Base-by-base conservation (phyloP, 148 eudicot species). In the Chenopodium quinoa region DNA sequence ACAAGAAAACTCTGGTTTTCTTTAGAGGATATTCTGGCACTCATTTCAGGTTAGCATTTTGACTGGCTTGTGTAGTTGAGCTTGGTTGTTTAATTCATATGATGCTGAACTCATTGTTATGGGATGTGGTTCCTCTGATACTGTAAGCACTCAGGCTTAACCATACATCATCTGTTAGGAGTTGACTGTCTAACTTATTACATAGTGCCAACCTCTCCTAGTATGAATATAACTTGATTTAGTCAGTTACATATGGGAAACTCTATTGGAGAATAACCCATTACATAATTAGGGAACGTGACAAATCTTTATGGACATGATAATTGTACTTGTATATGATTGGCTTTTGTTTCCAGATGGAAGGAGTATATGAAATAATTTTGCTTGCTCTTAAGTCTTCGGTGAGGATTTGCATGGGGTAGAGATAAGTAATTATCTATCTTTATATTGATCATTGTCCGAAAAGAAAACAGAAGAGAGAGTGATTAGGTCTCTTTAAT, bases 1-100 rank as follows among this genome's bases (percentile, higher is more conserved):
- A 65, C 4, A 88, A 79, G 69, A 92, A 78, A 91, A 89, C 97
- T 73, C 95, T 83, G 17, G 97, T 96, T 73, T 79, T 96, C 87
- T 96, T 90, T 78, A 83, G 95, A 83, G 99, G 99, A 70, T 96
- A 93, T 83, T 92, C 99, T 1, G 83, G 67, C 66, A 88, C 92
- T 64, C 99, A 96, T 90, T 96, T 96, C 87, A 90, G 95, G 99
- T 96, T 73, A 73, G 71, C 62, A 27, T 29, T 2, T 50, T 3
- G 22, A 56, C 54, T 25, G 27, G 60, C 31, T 70, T 40, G 25
- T 75, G 17, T 23, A 46, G n/a, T 70, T 40, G 20, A 56, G 25
- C 16, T 34, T 60, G 67, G 58, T 22, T 72, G 20, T 14, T 56
- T 14, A 6, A 56, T 56, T 56, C 62, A 56, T 14, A 71, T 74